Conservation (phyloP, 352 stramenopile species). For the Phytopythium chamaehyphon region DNA sequence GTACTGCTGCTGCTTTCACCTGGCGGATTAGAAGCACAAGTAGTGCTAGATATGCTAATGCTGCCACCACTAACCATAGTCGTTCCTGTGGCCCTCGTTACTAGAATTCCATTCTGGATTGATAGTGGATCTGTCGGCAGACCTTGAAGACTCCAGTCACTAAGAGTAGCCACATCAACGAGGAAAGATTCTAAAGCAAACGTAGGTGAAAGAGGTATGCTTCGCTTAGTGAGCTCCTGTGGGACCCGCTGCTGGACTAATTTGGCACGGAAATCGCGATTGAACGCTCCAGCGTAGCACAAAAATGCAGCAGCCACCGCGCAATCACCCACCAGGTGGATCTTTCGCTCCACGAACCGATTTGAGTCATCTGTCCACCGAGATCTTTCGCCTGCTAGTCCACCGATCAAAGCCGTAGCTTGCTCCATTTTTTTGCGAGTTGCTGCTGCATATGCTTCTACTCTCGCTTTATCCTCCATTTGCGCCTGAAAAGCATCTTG, state of each 20-base stretch:
- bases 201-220: slow-evolving; percentile 65
- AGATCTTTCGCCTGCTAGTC: slow-evolving; percentile 73
- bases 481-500: slow-evolving; percentile 88
- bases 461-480: slow-evolving; percentile 82
- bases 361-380: slow-evolving; percentile 89
- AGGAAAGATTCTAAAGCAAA: slow-evolving; percentile 76
- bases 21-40: background rate
- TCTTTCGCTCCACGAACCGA: slow-evolving; percentile 78
- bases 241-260: slow-evolving; percentile 59
- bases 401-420: slow-evolving; percentile 84
- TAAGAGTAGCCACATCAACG: slow-evolving; percentile 67
- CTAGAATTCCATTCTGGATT: slow-evolving; percentile 90
- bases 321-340: slow-evolving; percentile 84
- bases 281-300: slow-evolving; percentile 89
- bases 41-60: background rate
- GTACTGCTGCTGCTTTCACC: background rate
- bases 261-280: slow-evolving; percentile 74
- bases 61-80: background rate
- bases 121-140: slow-evolving; percentile 85
- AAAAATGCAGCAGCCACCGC: slow-evolving; percentile 85
- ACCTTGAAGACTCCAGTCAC: slow-evolving; percentile 87
- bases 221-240: slow-evolving; percentile 48
- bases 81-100: slow-evolving; percentile 40
- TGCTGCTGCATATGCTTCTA: slow-evolving; percentile 81
- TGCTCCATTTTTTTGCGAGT: slow-evolving; percentile 90